phyloP scores from a whole-genome alignment of 805 yeast species.

The Hermanozyma aechmeae region DNA sequence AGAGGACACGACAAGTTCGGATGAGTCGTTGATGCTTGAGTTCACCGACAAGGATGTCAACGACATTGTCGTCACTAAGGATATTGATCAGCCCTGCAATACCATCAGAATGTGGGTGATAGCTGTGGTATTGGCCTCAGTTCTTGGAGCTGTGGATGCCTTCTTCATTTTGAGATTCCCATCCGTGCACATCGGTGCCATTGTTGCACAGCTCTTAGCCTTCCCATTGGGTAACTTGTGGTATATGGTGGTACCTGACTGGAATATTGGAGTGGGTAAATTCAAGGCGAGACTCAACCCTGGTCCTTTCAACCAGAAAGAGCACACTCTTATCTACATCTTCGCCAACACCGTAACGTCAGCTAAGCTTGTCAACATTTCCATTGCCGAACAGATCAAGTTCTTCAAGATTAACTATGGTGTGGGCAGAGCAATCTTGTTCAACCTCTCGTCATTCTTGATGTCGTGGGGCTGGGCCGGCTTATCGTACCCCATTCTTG shows the following conservation, averaged over 20 bases:
- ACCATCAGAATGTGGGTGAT: too few species aligned
- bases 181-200: too few species aligned
- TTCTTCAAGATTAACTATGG: conserved; percentile 5
- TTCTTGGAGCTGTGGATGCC: too few species aligned
- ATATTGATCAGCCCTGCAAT: too few species aligned
- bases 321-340: conserved; percentile 3
- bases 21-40: too few species aligned
- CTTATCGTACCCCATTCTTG: conserved; percentile 1
- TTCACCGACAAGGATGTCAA: too few species aligned
- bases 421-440: conserved; percentile 4
- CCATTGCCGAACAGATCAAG: conserved; percentile 5
- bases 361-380: conserved; percentile 3
- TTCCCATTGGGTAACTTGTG: not conserved
- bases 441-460: conserved; percentile 3
- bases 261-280: not conserved
- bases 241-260: not conserved
- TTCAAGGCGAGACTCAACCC: too few species aligned
- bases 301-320: conserved; percentile 1
- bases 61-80: too few species aligned
- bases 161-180: too few species aligned
- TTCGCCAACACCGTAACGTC: conserved; percentile 2
- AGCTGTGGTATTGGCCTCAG: too few species aligned
- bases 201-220: not conserved
- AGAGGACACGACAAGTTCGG: too few species aligned
- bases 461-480: conserved; percentile 3